Conservation (phyloP, 2,329 filamentous ascomycete genomes). For the Penicillium sp. region DNA sequence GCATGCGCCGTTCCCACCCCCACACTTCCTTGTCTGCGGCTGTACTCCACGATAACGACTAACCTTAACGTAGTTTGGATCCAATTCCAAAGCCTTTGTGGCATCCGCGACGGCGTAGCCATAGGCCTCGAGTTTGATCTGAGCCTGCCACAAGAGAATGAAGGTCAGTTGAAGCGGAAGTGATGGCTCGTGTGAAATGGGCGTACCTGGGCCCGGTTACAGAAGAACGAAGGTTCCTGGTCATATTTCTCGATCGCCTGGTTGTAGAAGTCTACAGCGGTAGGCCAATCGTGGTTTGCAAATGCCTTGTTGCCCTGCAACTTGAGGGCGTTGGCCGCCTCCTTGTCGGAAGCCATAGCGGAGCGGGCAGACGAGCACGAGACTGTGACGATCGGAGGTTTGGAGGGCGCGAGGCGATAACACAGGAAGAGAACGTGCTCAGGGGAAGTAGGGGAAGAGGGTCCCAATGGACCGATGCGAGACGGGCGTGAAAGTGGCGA, state of each 20-base stretch:
- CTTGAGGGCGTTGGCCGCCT: constrained; percentile 80
- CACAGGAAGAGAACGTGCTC: neutral
- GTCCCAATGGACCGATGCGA: neutral
- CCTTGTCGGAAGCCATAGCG: constrained; percentile 47
- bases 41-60: constrained; percentile 9
- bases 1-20: neutral
- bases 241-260: constrained; percentile 83
- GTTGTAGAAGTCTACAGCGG: constrained; percentile 78
- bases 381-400: constrained; percentile 23
- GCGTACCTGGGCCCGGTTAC: constrained; percentile 87
- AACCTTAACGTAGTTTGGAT: constrained; percentile 86
- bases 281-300: constrained; percentile 77
- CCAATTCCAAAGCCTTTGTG: constrained; percentile 84
- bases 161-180: neutral
- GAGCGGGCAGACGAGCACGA: constrained; percentile 26
- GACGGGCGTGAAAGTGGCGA: neutral
- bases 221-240: constrained; percentile 84
- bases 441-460: constrained; percentile 8
- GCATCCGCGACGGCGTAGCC: constrained; percentile 91
- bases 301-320: constrained; percentile 95
- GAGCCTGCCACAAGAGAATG: constrained; percentile 56
- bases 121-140: constrained; percentile 94
- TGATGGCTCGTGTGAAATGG: neutral
- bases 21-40: neutral
- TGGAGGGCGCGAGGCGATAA: constrained; percentile 1